Conservation (phyloP, 345 rosid genomes). For the Turritis glabra region DNA sequence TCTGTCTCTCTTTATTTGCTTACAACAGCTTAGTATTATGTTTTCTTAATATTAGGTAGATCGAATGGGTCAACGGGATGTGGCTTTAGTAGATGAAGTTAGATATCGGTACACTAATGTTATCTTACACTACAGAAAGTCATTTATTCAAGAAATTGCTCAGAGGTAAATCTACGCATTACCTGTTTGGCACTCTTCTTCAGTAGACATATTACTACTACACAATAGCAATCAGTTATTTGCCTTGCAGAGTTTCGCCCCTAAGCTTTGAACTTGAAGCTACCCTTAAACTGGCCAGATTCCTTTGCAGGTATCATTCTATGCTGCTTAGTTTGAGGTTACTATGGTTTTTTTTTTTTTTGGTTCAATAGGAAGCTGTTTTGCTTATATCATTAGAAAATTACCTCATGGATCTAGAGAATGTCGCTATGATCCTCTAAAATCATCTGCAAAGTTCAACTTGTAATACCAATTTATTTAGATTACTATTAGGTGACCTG, state of each 20-base stretch:
- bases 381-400: not conserved
- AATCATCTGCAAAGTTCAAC: not conserved
- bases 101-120: constrained; percentile 74
- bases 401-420: not conserved
- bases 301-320: constrained; percentile 78
- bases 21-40: constrained; percentile 13
- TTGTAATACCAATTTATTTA: not conserved
- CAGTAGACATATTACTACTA: constrained; percentile 2
- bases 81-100: constrained; percentile 81
- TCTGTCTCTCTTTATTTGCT: not conserved
- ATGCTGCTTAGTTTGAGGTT: constrained; percentile 2
- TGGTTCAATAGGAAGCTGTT: not conserved
- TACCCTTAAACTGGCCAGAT: constrained; percentile 89
- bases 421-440: not conserved
- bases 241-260: constrained; percentile 83
- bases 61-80: constrained; percentile 71
- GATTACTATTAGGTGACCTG: not conserved
- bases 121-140: constrained; percentile 86
- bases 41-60: constrained; percentile 63
- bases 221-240: constrained; percentile 25
- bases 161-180: constrained; percentile 60
- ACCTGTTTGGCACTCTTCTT: constrained; percentile 17
- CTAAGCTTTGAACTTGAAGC: constrained; percentile 98
- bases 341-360: not conserved
- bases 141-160: constrained; percentile 87